Base-by-base conservation (phyloP, 1,284 basidiomycete species). In the Earliella scabrosa region DNA sequence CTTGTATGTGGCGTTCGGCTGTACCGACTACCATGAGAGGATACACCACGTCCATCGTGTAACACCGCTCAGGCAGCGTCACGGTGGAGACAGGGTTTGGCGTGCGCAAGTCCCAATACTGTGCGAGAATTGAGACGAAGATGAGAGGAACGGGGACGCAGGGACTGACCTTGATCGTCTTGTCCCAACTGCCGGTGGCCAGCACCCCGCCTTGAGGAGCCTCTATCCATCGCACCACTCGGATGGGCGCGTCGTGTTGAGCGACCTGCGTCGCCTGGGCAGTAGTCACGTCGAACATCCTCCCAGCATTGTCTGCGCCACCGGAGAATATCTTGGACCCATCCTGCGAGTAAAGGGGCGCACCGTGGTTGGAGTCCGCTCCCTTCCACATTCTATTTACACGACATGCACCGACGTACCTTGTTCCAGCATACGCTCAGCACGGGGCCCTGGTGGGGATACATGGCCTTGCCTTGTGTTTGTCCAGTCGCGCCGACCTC, bases 11-110 rank as follows among this genome's bases (percentile, higher is more conserved):
- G 29, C 93, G 83, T 64, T 95, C 95, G 14, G 96, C 97, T 7
- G 93, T 97, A n/a, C 92, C 97, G 32, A 95, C 92, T 27, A 97
- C 95, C 76, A 97, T 84, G n/a, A 95, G 79, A 0, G 92, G 92
- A 68, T 89, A 92, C 54, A 84, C 83, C 14, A 91, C 86, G 66
- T 97, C 93, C 78, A 94, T 86, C 13, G 85, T 86, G 71, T 98
- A 98, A 68, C 93, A 94, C 57, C 95, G 83, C 64, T 98, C 96
- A 1, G 93, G 91, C 16, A 98, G 82, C 58, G 85, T 81, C 3
- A 97, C 86, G 3, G 83, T 86, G 16, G 87, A 89, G 4, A 95
- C 81, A 0, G 95, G 90, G 49, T 75, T 83, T 9, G 89, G 76
- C 8, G 83, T 79, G 48, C 92, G 83, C 59, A 95, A 72, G 73